phyloP scores from a whole-genome alignment of 257 asterid genomes.

The Salvia miltiorrhiza region DNA sequence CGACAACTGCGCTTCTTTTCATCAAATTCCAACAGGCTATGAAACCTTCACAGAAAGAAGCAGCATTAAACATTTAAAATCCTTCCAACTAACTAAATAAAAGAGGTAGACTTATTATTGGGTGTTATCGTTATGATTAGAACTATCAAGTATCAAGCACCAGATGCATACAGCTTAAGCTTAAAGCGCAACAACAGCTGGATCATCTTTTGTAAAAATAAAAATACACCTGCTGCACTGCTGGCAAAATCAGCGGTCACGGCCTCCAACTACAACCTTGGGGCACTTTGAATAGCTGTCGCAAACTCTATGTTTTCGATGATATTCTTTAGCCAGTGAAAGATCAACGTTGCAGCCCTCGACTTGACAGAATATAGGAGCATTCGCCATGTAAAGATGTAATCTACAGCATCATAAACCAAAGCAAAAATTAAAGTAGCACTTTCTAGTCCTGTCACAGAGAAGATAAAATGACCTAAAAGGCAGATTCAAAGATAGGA shows the following conservation, averaged over 20 bases:
- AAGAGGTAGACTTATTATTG: no score
- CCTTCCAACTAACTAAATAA: no score
- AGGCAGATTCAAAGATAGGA: no score
- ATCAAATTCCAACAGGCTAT: constrained; percentile 70
- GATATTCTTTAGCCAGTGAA: constrained; percentile 84
- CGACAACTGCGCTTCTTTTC: constrained; percentile 89
- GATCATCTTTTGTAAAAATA: no score
- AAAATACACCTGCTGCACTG: constrained; percentile 93
- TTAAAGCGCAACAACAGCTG: no score
- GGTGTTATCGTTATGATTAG: not conserved
- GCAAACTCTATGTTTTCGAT: constrained; percentile 87
- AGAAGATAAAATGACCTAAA: no score
- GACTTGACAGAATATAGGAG: constrained; percentile 55
- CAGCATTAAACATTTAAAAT: constrained; percentile 25
- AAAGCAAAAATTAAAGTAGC: no score
- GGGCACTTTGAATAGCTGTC: constrained; percentile 74
- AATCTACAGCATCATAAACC: no score
- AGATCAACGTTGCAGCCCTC: constrained; percentile 84
- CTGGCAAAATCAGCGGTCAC: constrained; percentile 89
- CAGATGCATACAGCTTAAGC: no score
- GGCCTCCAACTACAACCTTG: constrained; percentile 64
- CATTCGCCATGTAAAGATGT: no score
- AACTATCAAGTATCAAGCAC: not conserved
- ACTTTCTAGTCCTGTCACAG: no score
- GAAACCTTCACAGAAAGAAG: constrained; percentile 54